Evolutionary conservation across 371 early-diverging fungal genomes (phyloP), one percentile per base, ranked within the genome.

Genomic region (Mortierella sp.): DNA sequence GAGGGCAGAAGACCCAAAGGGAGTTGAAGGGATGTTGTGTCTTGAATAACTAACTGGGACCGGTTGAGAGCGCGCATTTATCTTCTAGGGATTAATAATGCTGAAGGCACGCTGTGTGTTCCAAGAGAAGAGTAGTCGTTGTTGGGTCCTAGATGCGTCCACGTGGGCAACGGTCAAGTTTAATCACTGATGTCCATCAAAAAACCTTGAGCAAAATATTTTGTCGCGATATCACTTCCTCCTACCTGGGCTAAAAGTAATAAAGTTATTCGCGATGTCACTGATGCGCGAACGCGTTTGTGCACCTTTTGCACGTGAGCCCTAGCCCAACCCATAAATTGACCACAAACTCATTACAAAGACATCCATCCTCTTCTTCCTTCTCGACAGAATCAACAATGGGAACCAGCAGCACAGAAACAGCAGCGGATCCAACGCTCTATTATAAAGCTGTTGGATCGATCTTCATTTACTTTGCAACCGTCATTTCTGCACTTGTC

Each of bases 401-500:
- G 17, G 32, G 57, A 34, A 17, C 40, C 13, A 17, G 17, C 31
- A 56, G 15, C 23, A 26, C 47, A 3, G 23, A 6, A 12, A n/a
- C 64, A 43, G n/a, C 61, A 3, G n/a, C 31, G 31, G 47, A 68
- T 19, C 37, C 73, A 43, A 61, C 75, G 0, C 68, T 80, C 1
- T 80, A 80, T 55, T 80, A 80, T 61, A 80, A 80, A 35, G 81
- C 81, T 10, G 65, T 80, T 7, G 81, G 68, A 3, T 80, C 81
- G 7, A 80, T 80, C 40, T 67, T 67, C 45, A 42, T 70, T 55
- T 80, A 80, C 66, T 80, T 80, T 29, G 57, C 70, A 42, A 80
- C 81, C 12, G 81, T 80, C 61, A 70, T 80, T 56, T 66, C 81
- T 1, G 81, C 81, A 2, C 64, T 80, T 13, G 59, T 74, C 31